Evolutionary conservation across 2,329 filamentous ascomycete genomes (phyloP).

Genomic region (Atkinsonella hypoxylon): DNA sequence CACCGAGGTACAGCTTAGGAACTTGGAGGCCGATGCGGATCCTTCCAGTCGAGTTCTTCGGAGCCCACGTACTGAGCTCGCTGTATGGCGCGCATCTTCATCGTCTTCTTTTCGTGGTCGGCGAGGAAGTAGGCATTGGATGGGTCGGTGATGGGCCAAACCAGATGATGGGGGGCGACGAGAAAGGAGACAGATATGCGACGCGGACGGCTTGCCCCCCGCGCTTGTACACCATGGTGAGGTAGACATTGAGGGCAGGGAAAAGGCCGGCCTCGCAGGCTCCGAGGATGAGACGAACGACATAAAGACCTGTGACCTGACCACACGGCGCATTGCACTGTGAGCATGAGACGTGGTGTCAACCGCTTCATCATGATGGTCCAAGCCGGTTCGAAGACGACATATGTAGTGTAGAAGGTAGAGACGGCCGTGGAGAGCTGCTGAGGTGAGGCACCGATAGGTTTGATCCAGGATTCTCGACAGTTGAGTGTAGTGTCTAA

Average conservation of each 20-base stretch:
- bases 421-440: constrained; percentile 21
- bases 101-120: constrained; percentile 35
- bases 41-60: constrained; percentile 36
- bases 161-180: constrained; percentile 29
- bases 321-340: constrained; percentile 16
- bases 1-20: constrained; percentile 36
- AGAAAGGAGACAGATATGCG: constrained; percentile 32
- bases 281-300: constrained; percentile 14
- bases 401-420: constrained; percentile 21
- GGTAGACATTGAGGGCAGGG: constrained; percentile 15
- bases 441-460: constrained; percentile 18
- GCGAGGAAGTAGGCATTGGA: constrained; percentile 35
- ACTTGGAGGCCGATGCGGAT: constrained; percentile 34
- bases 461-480: constrained; percentile 33
- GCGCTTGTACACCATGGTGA: constrained; percentile 24
- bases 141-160: constrained; percentile 33
- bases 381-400: constrained; percentile 20
- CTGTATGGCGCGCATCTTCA: constrained; percentile 33
- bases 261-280: constrained; percentile 16
- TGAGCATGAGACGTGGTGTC: constrained; percentile 20
- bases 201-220: constrained; percentile 42
- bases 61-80: constrained; percentile 34
- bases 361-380: constrained; percentile 21
- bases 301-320: constrained; percentile 16
- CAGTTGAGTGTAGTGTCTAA: constrained; percentile 39